These are phyloP conservation scores for Pharnaceum exiguum DNA, from an alignment of 148 eudicot species.

Conservation along the genomic window DNA sequence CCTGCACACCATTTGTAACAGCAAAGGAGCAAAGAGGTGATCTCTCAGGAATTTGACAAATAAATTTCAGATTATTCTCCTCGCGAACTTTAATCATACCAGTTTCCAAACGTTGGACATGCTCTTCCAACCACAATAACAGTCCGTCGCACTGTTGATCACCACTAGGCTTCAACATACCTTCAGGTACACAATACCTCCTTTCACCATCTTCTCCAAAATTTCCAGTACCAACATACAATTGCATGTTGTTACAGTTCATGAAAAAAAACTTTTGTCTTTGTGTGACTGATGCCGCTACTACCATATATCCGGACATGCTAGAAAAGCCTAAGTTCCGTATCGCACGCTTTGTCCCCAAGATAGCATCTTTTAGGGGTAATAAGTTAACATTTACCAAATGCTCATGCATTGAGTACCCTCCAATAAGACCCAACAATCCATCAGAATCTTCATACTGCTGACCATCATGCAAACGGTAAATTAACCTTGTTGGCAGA, in stretches of 20 bases:
- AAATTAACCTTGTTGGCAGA: slow-evolving; percentile 65
- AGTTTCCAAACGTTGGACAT: slow-evolving; percentile 61
- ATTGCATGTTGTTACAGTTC: slow-evolving; percentile 59
- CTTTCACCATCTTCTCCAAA: slow-evolving; percentile 51
- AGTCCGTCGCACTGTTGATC: slow-evolving; percentile 57
- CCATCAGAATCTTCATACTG: slow-evolving; percentile 28
- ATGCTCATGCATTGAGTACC: slow-evolving; percentile 58
- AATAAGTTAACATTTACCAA: slow-evolving; percentile 60
- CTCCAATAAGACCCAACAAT: slow-evolving; percentile 76
- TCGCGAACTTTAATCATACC: slow-evolving; percentile 53
- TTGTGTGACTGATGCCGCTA: slow-evolving; percentile 44
- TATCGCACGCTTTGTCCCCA: slow-evolving; percentile 29
- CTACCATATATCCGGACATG: slow-evolving; percentile 40
- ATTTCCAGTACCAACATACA: slow-evolving; percentile 66
- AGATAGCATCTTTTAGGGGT: slow-evolving; percentile 33
- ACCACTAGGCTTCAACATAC: slow-evolving; percentile 33
- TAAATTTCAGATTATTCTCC: slow-evolving; percentile 43
- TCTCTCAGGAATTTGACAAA: slow-evolving; percentile 62
- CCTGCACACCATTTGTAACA: slow-evolving; percentile 88
- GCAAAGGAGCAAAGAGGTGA: slow-evolving; percentile 68
- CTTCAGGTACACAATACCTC: slow-evolving; percentile 84
- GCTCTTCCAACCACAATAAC: slow-evolving; percentile 95
- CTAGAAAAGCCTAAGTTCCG: slow-evolving; percentile 25
- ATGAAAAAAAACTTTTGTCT: slow-evolving; percentile 51
- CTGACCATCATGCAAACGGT: slow-evolving; percentile 88